Percentiles rank a stretch among this genome's conserved stretches.
These are phyloP conservation scores for Emmonsiellopsis sp. DNA, from an alignment of 2,329 filamentous ascomycete species.

Conservation along the genomic window DNA sequence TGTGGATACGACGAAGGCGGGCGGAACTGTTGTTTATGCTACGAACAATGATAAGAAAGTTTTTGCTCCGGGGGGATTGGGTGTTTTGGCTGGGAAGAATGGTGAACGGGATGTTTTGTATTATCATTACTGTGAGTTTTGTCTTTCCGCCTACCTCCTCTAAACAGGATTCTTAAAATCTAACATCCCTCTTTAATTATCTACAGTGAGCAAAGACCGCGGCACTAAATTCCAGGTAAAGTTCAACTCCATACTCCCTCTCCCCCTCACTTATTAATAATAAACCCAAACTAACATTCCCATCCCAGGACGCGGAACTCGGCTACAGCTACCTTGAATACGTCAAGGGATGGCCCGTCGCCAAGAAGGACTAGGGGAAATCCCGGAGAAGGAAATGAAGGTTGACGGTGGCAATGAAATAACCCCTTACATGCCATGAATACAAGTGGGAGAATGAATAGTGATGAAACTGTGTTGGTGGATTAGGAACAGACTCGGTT, in stretches of 20 bases:
- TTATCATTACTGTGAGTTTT: constrained; percentile 29
- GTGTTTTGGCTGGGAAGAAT: constrained; percentile 21
- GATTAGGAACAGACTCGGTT: too few relatives aligned
- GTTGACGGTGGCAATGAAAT: too few relatives aligned
- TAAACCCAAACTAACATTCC: background rate
- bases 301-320: constrained; percentile 24
- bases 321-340: constrained; percentile 32
- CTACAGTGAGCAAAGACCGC: background rate
- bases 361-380: background rate
- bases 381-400: background rate
- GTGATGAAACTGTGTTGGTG: too few relatives aligned
- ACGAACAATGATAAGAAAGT: constrained; percentile 28
- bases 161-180: background rate
- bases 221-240: constrained; percentile 2
- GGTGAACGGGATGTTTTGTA: constrained; percentile 27
- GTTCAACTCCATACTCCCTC: background rate
- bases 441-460: too few relatives aligned
- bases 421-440: too few relatives aligned
- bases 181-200: background rate
- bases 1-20: constrained; percentile 20
- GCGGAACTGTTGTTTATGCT: constrained; percentile 25
- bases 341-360: constrained; percentile 28
- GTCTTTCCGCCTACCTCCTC: background rate
- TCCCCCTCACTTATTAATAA: background rate
- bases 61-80: constrained; percentile 31